phyloP scores from a whole-genome alignment of 805 yeast genomes.

The Starmerella stigmatis region DNA sequence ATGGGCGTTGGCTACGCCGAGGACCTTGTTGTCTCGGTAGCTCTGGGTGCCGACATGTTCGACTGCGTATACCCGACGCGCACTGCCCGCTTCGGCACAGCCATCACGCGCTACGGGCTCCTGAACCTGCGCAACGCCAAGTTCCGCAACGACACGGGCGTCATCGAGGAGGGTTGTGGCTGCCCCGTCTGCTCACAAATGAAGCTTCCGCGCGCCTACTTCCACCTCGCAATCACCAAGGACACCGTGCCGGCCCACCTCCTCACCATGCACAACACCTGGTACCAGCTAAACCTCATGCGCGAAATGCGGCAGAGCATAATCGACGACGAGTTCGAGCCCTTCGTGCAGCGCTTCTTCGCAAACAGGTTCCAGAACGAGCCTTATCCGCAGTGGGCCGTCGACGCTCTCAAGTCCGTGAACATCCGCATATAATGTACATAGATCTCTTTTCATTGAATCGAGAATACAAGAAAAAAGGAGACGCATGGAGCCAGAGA shows the following conservation, averaged over 20 bases:
- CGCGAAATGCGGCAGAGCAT: slow-evolving; percentile 33
- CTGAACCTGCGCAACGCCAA: slow-evolving; percentile 31
- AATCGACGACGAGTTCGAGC: slow-evolving; percentile 32
- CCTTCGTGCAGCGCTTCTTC: slow-evolving; percentile 33
- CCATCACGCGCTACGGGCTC: slow-evolving; percentile 33
- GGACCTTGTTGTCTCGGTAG: slow-evolving; percentile 38
- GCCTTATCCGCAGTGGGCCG: slow-evolving; percentile 36
- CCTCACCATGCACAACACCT: slow-evolving; percentile 36
- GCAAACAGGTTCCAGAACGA: slow-evolving; percentile 30
- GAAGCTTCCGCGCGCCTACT: slow-evolving; percentile 34
- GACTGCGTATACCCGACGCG: slow-evolving; percentile 40
- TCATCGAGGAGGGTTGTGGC: slow-evolving; percentile 34
- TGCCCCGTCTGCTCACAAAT: slow-evolving; percentile 37
- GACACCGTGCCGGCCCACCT: slow-evolving; percentile 39
- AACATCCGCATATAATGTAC: slow-evolving; percentile 22
- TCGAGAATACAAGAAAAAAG: too few relatives aligned
- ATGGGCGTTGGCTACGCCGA: slow-evolving; percentile 43
- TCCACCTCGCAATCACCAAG: slow-evolving; percentile 32
- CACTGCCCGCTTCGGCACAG: slow-evolving; percentile 38
- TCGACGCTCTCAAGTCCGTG: slow-evolving; percentile 33
- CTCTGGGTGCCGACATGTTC: slow-evolving; percentile 39
- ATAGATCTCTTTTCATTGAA: too few relatives aligned
- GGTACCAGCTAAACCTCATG: slow-evolving; percentile 38
- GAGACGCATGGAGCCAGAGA: too few relatives aligned
- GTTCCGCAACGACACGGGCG: slow-evolving; percentile 31